Evolutionary conservation across 495 filamentous ascomycete genomes (phyloP).

Genomic region (Neurospora sublineolata): DNA sequence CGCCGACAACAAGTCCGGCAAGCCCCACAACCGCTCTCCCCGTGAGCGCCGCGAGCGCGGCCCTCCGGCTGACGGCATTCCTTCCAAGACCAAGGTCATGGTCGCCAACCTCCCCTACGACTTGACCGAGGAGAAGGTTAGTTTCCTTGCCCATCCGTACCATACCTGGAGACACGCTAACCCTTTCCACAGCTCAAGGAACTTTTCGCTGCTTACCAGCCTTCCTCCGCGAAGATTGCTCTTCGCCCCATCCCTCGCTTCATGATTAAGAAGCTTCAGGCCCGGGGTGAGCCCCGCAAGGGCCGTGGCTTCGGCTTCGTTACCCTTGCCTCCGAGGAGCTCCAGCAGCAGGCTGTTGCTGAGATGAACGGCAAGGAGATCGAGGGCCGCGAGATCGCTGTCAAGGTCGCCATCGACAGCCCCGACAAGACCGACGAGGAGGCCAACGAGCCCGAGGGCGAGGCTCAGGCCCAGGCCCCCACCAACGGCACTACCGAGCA

Average conservation of each 20-base stretch:
- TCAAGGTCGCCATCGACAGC: constrained; percentile 99
- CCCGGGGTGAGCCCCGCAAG: constrained; percentile 95
- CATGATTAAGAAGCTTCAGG: constrained; percentile 99
- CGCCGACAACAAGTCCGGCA: constrained; percentile 39
- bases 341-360: constrained; percentile 88
- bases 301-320: constrained; percentile 98
- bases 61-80: constrained; percentile 92
- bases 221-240: constrained; percentile 91
- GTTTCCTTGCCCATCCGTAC: background rate
- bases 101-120: constrained; percentile 98
- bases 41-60: constrained; percentile 73
- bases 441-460: constrained; percentile 39
- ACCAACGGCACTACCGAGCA: background rate
- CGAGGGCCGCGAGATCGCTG: constrained; percentile 95
- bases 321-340: constrained; percentile 84
- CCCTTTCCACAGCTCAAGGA: constrained; percentile 69
- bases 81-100: constrained; percentile 99
- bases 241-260: constrained; percentile 96
- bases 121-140: constrained; percentile 88
- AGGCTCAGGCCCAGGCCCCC: constrained; percentile 16
- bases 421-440: constrained; percentile 95
- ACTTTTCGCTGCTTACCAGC: constrained; percentile 80
- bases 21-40: constrained; percentile 31
- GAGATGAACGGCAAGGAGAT: constrained; percentile 99
- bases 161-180: constrained; percentile 26